A percentile compares a stretch with the other conserved stretches of the same genome.
Evolutionary conservation across 345 rosid species (phyloP).

Genomic region (Salix koriyanagi): DNA sequence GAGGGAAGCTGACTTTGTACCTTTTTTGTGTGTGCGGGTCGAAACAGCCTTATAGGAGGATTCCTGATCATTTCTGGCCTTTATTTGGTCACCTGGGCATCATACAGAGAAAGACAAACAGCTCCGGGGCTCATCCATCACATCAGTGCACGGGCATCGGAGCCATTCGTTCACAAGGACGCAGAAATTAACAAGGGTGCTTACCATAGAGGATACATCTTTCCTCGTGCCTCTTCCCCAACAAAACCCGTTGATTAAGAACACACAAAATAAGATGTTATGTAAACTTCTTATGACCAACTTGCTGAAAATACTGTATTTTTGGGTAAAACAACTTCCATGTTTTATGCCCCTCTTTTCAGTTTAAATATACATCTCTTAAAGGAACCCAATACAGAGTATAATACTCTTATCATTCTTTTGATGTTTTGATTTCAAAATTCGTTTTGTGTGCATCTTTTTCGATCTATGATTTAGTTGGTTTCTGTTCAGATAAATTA

Average conservation of each 20-base stretch:
- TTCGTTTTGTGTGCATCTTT: too few species aligned
- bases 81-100: slow-evolving; percentile 88
- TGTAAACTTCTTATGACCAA: too few species aligned
- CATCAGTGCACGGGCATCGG: slow-evolving; percentile 30
- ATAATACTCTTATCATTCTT: too few species aligned
- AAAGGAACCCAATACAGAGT: too few species aligned
- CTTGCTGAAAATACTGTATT: too few species aligned
- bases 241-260: slow-evolving; percentile 14
- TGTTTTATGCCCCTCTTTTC: too few species aligned
- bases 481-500: too few species aligned
- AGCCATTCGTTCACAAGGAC: slow-evolving; percentile 57
- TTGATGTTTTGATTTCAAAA: too few species aligned
- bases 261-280: not conserved
- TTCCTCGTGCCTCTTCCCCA: slow-evolving; percentile 12
- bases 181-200: slow-evolving; percentile 36
- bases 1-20: slow-evolving; percentile 8
- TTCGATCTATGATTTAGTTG: too few species aligned
- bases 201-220: slow-evolving; percentile 38
- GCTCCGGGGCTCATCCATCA: slow-evolving; percentile 26
- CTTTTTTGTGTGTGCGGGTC: not conserved
- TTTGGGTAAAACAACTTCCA: too few species aligned
- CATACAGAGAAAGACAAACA: slow-evolving; percentile 52
- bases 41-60: slow-evolving; percentile 70
- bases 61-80: slow-evolving; percentile 72
- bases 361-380: too few species aligned